Percentiles rank a stretch among this genome's conserved stretches.
These are phyloP conservation scores for Pyrus hybrid DNA, from an alignment of 331 rosid species.

Conservation along the genomic window DNA sequence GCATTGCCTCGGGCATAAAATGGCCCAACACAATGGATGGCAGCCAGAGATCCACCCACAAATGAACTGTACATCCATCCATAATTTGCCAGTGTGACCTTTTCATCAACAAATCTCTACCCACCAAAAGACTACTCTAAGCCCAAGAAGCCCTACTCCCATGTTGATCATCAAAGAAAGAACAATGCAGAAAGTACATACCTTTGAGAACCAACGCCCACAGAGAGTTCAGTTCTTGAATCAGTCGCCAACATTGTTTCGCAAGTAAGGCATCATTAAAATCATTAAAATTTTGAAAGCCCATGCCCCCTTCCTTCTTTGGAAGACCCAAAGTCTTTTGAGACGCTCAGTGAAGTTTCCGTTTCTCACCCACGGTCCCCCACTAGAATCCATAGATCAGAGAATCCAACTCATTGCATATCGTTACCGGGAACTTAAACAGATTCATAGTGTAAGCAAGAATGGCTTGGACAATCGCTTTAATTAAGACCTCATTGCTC, in stretches of 20 bases:
- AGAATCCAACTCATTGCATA: background rate
- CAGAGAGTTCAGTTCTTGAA: background rate
- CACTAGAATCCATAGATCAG: background rate
- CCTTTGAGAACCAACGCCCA: background rate
- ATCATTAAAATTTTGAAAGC: fast-evolving
- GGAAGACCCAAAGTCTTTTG: too few relatives aligned
- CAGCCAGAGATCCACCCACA: background rate
- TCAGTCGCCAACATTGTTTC: background rate
- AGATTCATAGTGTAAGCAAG: background rate
- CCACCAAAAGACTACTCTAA: background rate
- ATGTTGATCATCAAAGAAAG: background rate
- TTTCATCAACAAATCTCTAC: background rate
- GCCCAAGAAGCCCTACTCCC: background rate
- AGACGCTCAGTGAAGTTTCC: background rate
- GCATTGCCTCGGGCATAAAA: fast-evolving
- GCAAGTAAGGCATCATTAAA: background rate
- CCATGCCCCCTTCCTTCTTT: fast-evolving
- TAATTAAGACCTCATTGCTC: background rate
- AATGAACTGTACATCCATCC: background rate
- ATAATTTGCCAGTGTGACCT: background rate
- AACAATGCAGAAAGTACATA: background rate
- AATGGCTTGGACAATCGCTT: background rate
- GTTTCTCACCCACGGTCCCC: background rate
- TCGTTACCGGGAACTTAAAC: background rate
- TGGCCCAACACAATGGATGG: too few relatives aligned